Evolutionary conservation across 768 basidiomycete species (phyloP).

Genomic region (Trametes gibbosa): DNA sequence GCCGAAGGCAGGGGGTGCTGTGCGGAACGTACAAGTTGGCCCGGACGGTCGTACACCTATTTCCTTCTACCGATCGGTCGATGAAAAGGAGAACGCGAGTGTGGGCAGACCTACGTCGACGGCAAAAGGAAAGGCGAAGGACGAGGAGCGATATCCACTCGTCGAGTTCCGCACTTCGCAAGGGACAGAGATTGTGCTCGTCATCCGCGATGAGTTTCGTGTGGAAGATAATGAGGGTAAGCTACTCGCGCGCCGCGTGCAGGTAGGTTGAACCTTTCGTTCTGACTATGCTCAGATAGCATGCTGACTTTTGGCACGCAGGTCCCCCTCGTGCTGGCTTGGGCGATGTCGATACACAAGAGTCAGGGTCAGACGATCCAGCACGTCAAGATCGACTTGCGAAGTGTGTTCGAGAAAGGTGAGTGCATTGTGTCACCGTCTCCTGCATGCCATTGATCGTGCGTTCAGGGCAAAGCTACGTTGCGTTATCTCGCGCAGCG

Average conservation of each 20-base stretch:
- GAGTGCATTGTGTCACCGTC: neutral
- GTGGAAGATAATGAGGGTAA: constrained; percentile 53
- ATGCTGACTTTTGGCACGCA: constrained; percentile 29
- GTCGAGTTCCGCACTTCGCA: constrained; percentile 45
- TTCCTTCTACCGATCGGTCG: constrained; percentile 12
- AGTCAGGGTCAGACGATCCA: constrained; percentile 74
- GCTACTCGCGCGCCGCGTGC: constrained; percentile 45
- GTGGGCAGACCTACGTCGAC: constrained; percentile 15
- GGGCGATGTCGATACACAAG: constrained; percentile 81
- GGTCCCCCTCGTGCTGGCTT: constrained; percentile 70
- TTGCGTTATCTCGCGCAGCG: constrained; percentile 51
- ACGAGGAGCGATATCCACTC: constrained; percentile 43
- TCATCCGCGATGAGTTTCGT: constrained; percentile 51
- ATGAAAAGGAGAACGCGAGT: constrained; percentile 36
- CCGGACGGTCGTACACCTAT: constrained; percentile 31
- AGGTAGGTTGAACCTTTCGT: constrained; percentile 24
- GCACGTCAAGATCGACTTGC: constrained; percentile 61
- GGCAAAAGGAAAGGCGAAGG: constrained; percentile 32
- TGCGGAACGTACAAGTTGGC: constrained; percentile 35
- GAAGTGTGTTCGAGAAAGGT: constrained; percentile 63
- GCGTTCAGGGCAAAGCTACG: constrained; percentile 44
- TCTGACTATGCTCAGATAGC: neutral
- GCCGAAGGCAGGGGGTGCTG: constrained; percentile 30
- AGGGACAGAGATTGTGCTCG: constrained; percentile 45
- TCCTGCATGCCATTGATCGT: neutral